Evolutionary conservation across 2,329 filamentous ascomycete species (phyloP), one percentile per base, ranked within the genome.

Genomic region (Corinectria fuckeliana): DNA sequence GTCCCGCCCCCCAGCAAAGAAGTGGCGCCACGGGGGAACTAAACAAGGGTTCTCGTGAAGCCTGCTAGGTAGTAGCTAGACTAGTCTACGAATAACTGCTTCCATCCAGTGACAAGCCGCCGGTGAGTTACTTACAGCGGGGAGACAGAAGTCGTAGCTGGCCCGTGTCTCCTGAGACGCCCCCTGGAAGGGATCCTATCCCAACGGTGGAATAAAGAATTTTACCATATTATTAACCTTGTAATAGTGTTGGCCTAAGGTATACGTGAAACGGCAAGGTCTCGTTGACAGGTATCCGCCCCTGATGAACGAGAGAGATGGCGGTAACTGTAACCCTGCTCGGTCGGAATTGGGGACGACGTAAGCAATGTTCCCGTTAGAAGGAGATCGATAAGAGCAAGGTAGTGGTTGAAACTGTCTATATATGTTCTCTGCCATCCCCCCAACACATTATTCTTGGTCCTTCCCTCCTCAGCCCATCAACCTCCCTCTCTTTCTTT

Each of bases 401-500:
- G n/a, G 32, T n/a, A 7, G n/a, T 36, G n/a, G 32, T 8, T 10
- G n/a, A 16, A 36, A n/a, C 18, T 25, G 18, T 50, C 38, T 69
- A 69, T 67, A 68, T 61, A 68, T 48, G 39, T 38, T 32, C 5
- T 11, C 8, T 11, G 25, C 10, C 51, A 45, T 48, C 51, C 56
- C 30, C 10, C 28, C 34, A 3, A n/a, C n/a, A n/a, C 13, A 38
- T 21, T 28, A 13, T 6, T 41, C 62, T 50, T 45, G 23, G 18
- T 52, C 62, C 36, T 32, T 55, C 30, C n/a, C 36, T 61, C 64
- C 61, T 41, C 60, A 69, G 59, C 58, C 32, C 25, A 45, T 44
- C 26, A 25, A 60, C 58, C 56, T 64, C 55, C 56, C 61, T 47
- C 44, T 62, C 16, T 55, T 52, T 58, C 58, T 45, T n/a, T 23